Evolutionary conservation across 73 alveolate genomes (phyloP), one percentile per base, ranked within the genome.

Genomic region (Symbiodinium pilosum): DNA sequence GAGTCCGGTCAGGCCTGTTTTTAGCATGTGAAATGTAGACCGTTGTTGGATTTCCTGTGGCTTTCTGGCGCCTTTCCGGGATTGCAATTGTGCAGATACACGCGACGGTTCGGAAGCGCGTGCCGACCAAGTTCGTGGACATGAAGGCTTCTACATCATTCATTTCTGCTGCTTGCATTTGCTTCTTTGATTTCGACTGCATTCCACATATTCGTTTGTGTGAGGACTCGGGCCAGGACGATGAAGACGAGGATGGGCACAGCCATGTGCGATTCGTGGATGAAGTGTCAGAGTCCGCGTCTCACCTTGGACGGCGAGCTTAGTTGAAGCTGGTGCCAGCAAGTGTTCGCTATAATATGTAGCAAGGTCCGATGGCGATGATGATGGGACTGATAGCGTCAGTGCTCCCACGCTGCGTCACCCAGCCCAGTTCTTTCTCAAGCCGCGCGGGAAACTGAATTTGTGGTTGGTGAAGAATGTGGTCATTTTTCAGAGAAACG

Each of bases 111-210:
- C 85, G 85, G 2, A 73, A 73, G 43, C 97, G 97, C 20, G 97
- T 91, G 83, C 97, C 97, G 16, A 91, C 97, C 39, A 91, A 69
- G 81, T 91, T 91, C 40, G 89, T 91, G n/a, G 97, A 91, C 43
- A 71, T 42, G 51, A 89, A 89, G 95, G 95, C 5, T 54, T 1
- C 71, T 54, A 24, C 71, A 30, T 24, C 34, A 24, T 9, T 8
- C 2, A 18, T 30, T 11, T 6, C 34, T 54, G 71, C 71, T 54
- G 30, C 71, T 54, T n/a, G n/a, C n/a, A n/a, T 21, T 30, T 54
- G 73, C 73, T 51, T 2, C n/a, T n/a, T n/a, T n/a, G n/a, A n/a
- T 24, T 51, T 51, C 68, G 20, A n/a, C 73, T 14, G 73, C 73
- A 24, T 54, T 30, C 73, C 32, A 54, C 73, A 16, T 54, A n/a